Evolutionary conservation across 2,329 filamentous ascomycete species (phyloP), one percentile per base, ranked within the genome.

Genomic region (Chaetomium globosum): DNA sequence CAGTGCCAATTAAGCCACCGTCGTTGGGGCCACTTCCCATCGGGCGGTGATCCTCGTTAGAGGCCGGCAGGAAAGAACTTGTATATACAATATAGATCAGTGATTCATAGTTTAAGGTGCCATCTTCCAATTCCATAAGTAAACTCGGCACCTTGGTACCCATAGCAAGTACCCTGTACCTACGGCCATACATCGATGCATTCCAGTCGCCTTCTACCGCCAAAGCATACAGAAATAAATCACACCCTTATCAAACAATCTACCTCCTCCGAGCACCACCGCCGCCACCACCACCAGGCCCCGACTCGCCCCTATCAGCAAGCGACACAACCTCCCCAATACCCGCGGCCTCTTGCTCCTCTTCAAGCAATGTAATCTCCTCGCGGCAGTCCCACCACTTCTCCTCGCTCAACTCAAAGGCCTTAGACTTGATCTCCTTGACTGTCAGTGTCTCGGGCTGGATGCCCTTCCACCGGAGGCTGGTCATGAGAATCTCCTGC

Each of bases 351-450:
- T 97, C 94, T 80, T 98, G 93, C 80, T 97, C 94, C 78, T 97
- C 94, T 78, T 99, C 95, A 74, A 98, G 78, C 7, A 87, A 90
- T 61, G 89, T 90, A 70, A 99, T 91, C 79, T 98, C 94, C 80
- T 99, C 95, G 72, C 95, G 86, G 75, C 90, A 93, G 81, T 97
- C 95, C 95, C 95, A 99, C 95, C 95, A 99, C 77, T 96, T 97
- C 79, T 93, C 91, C 78, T 99, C 95, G 49, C 93, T 93, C 69
- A 92, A 84, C 74, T 92, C 89, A 76, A 97, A 99, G 1, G 93
- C 95, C 75, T 87, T 88, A 73, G 93, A 90, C 77, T 96, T 93
- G 73, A 98, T 88, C 80, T 98, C 95, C 81, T 99, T 99, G 74
- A 96, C 81, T 0, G 87, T 83, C 69, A 92, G 83, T 49, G 87